These are phyloP conservation scores for Elsinoe australis DNA, from an alignment of 2,329 filamentous ascomycete genomes.

Conservation along the genomic window DNA sequence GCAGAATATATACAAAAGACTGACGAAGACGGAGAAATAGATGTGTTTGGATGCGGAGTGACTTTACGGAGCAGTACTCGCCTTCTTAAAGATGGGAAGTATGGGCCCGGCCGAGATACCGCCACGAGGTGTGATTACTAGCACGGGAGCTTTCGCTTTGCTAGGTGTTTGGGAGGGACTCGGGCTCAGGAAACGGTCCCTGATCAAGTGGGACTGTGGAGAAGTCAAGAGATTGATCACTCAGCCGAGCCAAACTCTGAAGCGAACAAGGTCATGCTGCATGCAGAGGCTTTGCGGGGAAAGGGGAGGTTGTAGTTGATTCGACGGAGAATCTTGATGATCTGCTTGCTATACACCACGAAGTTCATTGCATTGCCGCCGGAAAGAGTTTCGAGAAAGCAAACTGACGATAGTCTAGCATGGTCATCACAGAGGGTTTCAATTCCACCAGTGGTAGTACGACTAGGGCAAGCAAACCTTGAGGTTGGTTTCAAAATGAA, in stretches of 20 bases:
- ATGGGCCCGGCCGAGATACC: conserved; percentile 3
- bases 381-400: too few species aligned
- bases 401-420: neutral
- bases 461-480: conserved; percentile 3
- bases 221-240: conserved; percentile 4
- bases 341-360: neutral
- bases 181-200: neutral
- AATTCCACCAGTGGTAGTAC: conserved; percentile 7
- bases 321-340: conserved; percentile 13
- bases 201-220: conserved; percentile 8
- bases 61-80: neutral
- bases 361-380: neutral
- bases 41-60: conserved; percentile 1
- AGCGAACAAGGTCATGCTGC: conserved; percentile 6
- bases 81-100: conserved; percentile 6
- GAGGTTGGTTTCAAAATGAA: conserved; percentile 5
- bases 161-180: conserved; percentile 4
- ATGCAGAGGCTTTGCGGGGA: conserved; percentile 9
- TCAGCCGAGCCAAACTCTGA: neutral
- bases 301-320: neutral
- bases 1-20: conserved; percentile 9
- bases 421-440: neutral
- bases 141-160: neutral
- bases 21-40: conserved; percentile 13
- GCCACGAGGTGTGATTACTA: neutral